Evolutionary conservation across 441 rosid genomes (phyloP).

Genomic region (Erysimum pusillum): DNA sequence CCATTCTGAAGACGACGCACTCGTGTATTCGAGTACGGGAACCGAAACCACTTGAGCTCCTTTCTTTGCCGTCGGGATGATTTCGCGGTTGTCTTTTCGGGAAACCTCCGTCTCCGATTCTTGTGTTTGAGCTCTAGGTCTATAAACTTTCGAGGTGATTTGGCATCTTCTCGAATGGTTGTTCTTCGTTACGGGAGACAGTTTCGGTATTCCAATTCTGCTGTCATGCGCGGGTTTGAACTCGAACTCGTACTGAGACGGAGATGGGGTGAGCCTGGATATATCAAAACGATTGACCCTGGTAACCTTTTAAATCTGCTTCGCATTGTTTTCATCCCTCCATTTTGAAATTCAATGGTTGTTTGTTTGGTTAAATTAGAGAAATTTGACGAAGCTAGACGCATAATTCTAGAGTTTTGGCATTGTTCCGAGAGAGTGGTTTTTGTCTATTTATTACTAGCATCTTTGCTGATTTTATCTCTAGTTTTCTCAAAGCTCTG

Average conservation of each 20-base stretch:
- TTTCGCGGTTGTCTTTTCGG: conserved; percentile 4
- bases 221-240: not conserved
- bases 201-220: conserved; percentile 5
- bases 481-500: conserved; percentile 8
- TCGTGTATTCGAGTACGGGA: not conserved
- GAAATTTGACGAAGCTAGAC: not conserved
- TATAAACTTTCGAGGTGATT: not conserved
- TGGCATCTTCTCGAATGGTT: conserved; percentile 8
- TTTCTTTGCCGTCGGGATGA: not conserved
- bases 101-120: conserved; percentile 4
- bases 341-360: not conserved
- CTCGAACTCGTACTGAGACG: too few relatives aligned
- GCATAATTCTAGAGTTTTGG: not conserved
- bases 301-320: not conserved
- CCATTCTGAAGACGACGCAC: not conserved
- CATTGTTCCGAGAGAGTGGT: not conserved
- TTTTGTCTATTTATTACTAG: not conserved
- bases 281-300: not conserved
- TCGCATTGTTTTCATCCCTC: conserved; percentile 1
- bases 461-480: conserved; percentile 4
- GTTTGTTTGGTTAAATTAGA: not conserved
- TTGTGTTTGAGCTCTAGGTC: not conserved
- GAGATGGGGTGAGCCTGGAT: not conserved
- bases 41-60: not conserved
- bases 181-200: not conserved